Base-by-base conservation (phyloP, 805 yeast genomes). In the Clavispora fructus region DNA sequence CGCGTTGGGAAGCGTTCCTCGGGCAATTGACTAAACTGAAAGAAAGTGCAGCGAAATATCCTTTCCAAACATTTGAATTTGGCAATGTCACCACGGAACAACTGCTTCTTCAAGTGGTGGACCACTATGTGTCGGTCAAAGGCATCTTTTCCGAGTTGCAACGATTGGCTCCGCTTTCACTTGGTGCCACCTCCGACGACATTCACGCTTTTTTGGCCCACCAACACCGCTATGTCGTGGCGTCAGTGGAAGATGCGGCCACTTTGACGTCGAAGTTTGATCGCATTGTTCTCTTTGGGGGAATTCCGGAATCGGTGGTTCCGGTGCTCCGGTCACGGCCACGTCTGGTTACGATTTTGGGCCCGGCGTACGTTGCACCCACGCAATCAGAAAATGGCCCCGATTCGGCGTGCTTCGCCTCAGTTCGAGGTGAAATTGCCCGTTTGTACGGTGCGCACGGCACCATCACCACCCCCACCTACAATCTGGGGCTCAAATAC, bases 1-100 rank as follows among this genome's bases (percentile, higher is more conserved):
- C 59, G 5, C 40, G 37, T 8, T 61, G 65, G 65, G 42, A 38
- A 14, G 31, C 38, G 3, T 54, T 33, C 29, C 39, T 53, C 14
- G 35, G 42, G 16, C 46, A 43, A 33, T 40, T 54, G 11, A 11
- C 17, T 13, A 29, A 35, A 28, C 23, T 45, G n/a, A 30, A 35
- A 13, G 32, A 38, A 8, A 35, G 29, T 4, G 29, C 39, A 9
- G 27, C 26, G 23, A 28, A 35, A 13, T 54, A 54, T 41, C 58
- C 56, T 2, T 53, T 54, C 28, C 42, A 41, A 10, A 28, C 19
- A 6, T 27, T 52, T 12, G 27, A 35, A 1, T 13, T 10, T 4
- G 41, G 19, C 6, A 44, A 39, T 3, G 40, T 33, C 6, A 23
- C 6, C 8, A 9, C 14, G 30, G 31, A 31, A 25, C 6, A 16